Evolutionary conservation across 176 grass and related monocot genomes (phyloP), one percentile per base, ranked within the genome.

Genomic region (Thinopyrum elongatum): DNA sequence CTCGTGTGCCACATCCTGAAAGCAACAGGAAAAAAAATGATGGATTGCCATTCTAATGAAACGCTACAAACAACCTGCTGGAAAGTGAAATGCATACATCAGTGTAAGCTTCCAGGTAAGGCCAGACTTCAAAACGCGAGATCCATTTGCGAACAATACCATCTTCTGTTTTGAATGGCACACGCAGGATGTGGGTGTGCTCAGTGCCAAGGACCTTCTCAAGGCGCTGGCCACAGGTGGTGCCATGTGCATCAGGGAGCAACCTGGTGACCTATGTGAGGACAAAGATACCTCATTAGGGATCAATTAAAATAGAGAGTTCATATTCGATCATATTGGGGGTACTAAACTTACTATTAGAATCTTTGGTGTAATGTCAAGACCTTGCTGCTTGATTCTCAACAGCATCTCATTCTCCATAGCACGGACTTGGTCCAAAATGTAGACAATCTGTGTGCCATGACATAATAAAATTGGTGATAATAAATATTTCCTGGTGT

Each of bases 401-500:
- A 92, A 53, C 26, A 95, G 67, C 93, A 95, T 95, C 85, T 95
- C 93, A 77, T 84, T 88, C 85, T 95, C 93, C 85, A 95, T 83
- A 78, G 93, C 93, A 77, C 90, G 90, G 35, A 95, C 93, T 95
- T 95, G 93, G 85, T 95, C 93, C 93, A 95, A 88, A 77, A 95
- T 95, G 76, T 95, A 95, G 17, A 95, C 93, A 83, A 95, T 82
- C 93, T 94, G 83, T 57, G 76, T 71, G 14, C 49, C 81, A 74
- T 28, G 22, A 74, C 51, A 61, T 42, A 8, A 42, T 23, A 62
- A 42, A 59, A 22, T 27, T 59, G 68, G 22, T 76, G 25, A 73
- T 14, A 44, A 41, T 2, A 39, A 73, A 21, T 2, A 28, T 29
- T 72, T 42, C 6, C 4, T 72, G 15, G 22, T 83, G 34, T 72